Percentiles rank a stretch among this genome's conserved stretches.
These are phyloP conservation scores for Hysterangium stoloniferum DNA, from an alignment of 768 basidiomycete species.

Conservation along the genomic window DNA sequence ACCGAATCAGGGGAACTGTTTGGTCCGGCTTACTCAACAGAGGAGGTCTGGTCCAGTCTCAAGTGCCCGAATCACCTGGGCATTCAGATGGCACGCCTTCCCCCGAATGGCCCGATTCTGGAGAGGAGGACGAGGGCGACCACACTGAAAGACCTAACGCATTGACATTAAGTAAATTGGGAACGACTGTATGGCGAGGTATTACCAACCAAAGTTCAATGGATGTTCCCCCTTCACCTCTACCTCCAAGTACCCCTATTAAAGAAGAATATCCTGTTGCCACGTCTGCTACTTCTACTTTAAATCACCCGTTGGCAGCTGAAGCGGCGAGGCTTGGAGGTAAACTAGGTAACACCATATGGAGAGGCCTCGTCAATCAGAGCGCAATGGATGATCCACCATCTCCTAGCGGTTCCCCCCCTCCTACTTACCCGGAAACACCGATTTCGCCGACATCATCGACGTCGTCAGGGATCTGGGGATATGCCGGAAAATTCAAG, in stretches of 20 bases:
- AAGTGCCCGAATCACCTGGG: conserved; percentile 1
- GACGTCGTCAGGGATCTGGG: conserved; percentile 41
- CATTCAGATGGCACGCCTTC: conserved; percentile 8
- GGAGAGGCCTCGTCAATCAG: conserved; percentile 73
- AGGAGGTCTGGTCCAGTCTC: background rate
- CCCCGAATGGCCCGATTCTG: conserved; percentile 8
- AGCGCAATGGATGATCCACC: conserved; percentile 60
- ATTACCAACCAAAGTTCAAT: conserved; percentile 40
- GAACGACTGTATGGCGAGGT: conserved; percentile 55
- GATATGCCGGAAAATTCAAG: conserved; percentile 65
- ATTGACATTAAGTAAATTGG: background rate
- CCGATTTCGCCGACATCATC: conserved; percentile 12
- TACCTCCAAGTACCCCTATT: background rate
- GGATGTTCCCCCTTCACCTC: conserved; percentile 5
- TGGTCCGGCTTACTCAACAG: background rate
- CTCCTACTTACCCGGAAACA: conserved; percentile 18
- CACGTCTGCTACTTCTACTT: background rate
- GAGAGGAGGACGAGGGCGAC: background rate
- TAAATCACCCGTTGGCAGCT: background rate
- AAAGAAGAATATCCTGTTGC: background rate
- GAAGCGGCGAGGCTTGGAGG: background rate
- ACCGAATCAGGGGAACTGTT: conserved; percentile 35
- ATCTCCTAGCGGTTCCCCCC: conserved; percentile 29
- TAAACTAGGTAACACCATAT: conserved; percentile 53
- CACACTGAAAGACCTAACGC: background rate